phyloP scores from a whole-genome alignment of 2,329 filamentous ascomycete species.

The Seiridium cupressi region DNA sequence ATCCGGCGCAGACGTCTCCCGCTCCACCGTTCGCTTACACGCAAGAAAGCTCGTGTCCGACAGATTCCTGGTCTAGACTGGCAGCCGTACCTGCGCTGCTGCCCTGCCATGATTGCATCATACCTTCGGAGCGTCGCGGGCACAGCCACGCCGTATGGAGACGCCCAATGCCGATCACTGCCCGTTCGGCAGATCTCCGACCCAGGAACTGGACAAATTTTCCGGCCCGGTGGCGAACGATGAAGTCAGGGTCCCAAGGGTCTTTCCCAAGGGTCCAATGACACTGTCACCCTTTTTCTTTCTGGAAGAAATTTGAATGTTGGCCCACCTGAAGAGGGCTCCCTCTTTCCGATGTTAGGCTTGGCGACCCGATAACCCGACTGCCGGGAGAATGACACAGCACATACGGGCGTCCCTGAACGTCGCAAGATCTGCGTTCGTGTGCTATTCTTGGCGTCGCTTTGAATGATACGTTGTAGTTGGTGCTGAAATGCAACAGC shows the following conservation, averaged over 20 bases:
- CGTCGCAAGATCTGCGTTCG: background rate
- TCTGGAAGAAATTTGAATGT: background rate
- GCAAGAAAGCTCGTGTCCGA: background rate
- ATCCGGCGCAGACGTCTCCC: background rate
- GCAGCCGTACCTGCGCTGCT: background rate
- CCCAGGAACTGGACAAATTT: background rate
- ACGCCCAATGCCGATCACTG: background rate
- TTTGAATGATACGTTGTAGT: background rate
- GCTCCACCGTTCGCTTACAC: background rate
- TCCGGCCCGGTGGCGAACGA: background rate
- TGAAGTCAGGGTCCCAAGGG: background rate
- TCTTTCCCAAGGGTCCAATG: background rate
- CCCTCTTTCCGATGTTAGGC: background rate
- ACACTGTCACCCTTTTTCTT: background rate
- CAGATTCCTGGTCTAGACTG: background rate
- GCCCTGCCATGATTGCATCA: background rate
- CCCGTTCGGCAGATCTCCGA: background rate
- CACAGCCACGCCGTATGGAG: slow-evolving; percentile 1
- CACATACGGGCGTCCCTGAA: background rate
- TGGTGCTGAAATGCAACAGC: background rate
- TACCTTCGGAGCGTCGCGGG: background rate
- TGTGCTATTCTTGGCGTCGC: background rate
- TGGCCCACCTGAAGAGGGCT: background rate
- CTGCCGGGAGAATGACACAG: background rate
- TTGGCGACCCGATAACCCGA: background rate